phyloP scores from a whole-genome alignment of 371 early-diverging fungal species.

The Mortierella sp. region DNA sequence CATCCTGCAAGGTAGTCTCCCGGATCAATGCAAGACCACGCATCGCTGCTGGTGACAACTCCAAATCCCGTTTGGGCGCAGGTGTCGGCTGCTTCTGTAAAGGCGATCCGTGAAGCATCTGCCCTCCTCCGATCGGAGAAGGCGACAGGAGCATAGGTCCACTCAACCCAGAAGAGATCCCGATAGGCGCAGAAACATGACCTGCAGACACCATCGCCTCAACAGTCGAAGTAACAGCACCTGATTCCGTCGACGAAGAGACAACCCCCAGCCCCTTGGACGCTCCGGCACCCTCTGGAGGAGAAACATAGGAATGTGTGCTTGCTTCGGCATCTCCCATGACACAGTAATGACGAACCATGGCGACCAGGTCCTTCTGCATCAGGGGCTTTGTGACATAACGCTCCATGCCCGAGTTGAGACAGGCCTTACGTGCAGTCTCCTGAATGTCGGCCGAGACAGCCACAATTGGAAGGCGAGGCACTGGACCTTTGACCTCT shows the following conservation, averaged over 20 bases:
- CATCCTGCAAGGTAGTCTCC: constrained; percentile 40
- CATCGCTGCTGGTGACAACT: constrained; percentile 40
- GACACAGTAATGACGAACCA: constrained; percentile 54
- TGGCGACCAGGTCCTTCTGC: constrained; percentile 53
- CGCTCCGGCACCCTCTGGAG: constrained; percentile 25
- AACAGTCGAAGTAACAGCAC: constrained; percentile 35
- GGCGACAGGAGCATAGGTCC: constrained; percentile 14
- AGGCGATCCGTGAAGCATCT: constrained; percentile 6
- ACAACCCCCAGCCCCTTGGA: background rate
- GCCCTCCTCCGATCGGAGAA: constrained; percentile 1
- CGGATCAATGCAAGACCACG: constrained; percentile 49
- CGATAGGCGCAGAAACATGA: constrained; percentile 44
- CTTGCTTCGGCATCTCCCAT: constrained; percentile 47
- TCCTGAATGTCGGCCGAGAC: constrained; percentile 71
- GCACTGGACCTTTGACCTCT: constrained; percentile 45
- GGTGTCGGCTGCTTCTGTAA: background rate
- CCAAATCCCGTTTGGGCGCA: constrained; percentile 35
- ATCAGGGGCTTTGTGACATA: constrained; percentile 71
- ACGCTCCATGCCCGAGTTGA: constrained; percentile 72
- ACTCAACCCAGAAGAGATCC: constrained; percentile 3
- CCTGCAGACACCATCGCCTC: constrained; percentile 50
- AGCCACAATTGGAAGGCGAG: constrained; percentile 67
- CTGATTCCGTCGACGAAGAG: background rate
- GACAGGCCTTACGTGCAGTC: constrained; percentile 64
- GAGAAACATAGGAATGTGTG: constrained; percentile 32